phyloP scores from a whole-genome alignment of 305 asterid genomes.

The Caryopteris hybrid region DNA sequence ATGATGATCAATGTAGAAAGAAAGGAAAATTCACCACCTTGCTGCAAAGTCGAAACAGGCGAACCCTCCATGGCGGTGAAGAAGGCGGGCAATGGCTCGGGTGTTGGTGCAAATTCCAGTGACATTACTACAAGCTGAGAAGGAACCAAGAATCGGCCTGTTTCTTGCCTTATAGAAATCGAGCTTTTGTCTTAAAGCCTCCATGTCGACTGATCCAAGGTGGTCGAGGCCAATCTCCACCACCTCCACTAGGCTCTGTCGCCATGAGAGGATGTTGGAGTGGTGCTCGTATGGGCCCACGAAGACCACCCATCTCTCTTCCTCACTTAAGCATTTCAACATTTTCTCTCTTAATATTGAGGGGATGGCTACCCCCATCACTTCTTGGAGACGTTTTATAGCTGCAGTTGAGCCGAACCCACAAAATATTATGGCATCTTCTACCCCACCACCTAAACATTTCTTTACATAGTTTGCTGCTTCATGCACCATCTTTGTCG shows the following conservation, averaged over 20 bases:
- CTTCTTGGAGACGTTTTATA: slow-evolving; percentile 69
- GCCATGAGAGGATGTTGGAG: slow-evolving; percentile 68
- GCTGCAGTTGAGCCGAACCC: slow-evolving; percentile 80
- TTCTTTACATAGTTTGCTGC: slow-evolving; percentile 45
- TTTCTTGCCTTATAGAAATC: slow-evolving; percentile 25
- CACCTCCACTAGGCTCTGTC: slow-evolving; percentile 68
- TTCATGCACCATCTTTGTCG: slow-evolving; percentile 45
- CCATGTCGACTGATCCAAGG: slow-evolving; percentile 46
- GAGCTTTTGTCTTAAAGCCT: slow-evolving; percentile 32
- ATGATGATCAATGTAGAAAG: too few relatives aligned
- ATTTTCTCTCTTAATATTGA: slow-evolving; percentile 45
- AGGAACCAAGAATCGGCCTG: slow-evolving; percentile 57
- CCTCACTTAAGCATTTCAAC: slow-evolving; percentile 23
- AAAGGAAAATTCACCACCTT: slow-evolving; percentile 25
- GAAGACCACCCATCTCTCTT: slow-evolving; percentile 66
- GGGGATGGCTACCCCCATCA: slow-evolving; percentile 51
- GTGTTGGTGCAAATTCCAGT: slow-evolving; percentile 56
- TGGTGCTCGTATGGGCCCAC: slow-evolving; percentile 81
- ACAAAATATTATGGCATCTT: slow-evolving; percentile 47
- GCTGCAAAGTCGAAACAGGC: slow-evolving; percentile 75
- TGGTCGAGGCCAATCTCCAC: slow-evolving; percentile 61
- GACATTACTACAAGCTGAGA: slow-evolving; percentile 81
- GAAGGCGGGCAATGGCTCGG: slow-evolving; percentile 39
- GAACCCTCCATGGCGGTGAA: slow-evolving; percentile 55
- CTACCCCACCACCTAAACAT: slow-evolving; percentile 58